Evolutionary conservation across 1,284 basidiomycete species (phyloP), one percentile per base, ranked within the genome.

Genomic region (Bjerkandera adusta): DNA sequence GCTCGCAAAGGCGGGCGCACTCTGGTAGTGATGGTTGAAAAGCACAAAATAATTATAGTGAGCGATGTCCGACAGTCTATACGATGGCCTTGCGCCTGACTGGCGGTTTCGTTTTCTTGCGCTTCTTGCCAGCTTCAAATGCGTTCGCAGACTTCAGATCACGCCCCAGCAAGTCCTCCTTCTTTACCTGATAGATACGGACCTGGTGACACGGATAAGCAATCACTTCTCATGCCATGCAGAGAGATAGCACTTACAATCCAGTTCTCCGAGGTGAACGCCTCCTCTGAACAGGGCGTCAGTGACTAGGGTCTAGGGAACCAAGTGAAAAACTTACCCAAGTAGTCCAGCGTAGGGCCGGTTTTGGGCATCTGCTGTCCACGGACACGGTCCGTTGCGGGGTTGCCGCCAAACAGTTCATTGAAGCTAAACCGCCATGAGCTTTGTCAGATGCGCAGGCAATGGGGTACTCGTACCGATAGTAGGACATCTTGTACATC

Each of bases 401-500:
- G 80, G 29, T 66, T 74, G 34, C 85, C 86, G 24, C 92, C 92
- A 64, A 86, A 97, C 49, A 97, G 70, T 58, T 96, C 92, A 48
- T 81, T 71, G 73, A 94, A 97, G 47, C 89, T 89, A n/a, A n/a
- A n/a, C n/a, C n/a, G n/a, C n/a, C n/a, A n/a, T n/a, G n/a, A n/a
- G n/a, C n/a, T n/a, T n/a, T n/a, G n/a, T n/a, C n/a, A n/a, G n/a
- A 30, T 24, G 16, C 20, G 22, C 30, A 39, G 4, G 24, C 26
- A 22, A 21, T 4, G 18, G 29, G 10, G 10, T 10, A 10, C 35
- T 36, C 80, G 46, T 50, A 90, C 84, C 92, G 81, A 66, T 96
- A 94, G 69, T 95, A 97, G 13, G 85, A 89, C 92, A 97, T 93
- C 75, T 97, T 97, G 73, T 97, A 97, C 93, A 98, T 94, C 68